Base-by-base conservation (phyloP, 176 grass and related monocot species). In the Rhynchospora pubera region DNA sequence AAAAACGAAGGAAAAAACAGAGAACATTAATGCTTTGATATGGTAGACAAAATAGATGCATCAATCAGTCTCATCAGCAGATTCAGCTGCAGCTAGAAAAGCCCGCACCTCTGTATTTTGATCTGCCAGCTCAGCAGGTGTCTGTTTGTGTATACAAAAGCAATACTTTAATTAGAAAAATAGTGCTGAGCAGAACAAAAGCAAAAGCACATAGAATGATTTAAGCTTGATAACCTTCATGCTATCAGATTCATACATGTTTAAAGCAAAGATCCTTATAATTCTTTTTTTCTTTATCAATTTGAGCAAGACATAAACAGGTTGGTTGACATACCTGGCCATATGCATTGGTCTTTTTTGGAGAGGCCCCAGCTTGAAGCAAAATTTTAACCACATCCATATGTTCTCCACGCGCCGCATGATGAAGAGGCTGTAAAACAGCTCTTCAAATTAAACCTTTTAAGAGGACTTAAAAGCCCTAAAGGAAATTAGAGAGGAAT, bases 371-470 rank as follows among this genome's bases (percentile, higher is more conserved):
- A 62, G 88, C 85, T 56, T 90, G 59, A 7, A 94, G 85, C 86
- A 98, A 88, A 53, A 98, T 80, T 78, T 89, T 86, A 13, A 94
- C 89, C 55, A 89, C 86, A n/a, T 88, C 90, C 82, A 93, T 70
- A 79, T 98, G 92, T 84, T 98, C 95, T 52, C 95, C 95, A 85
- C 92, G 89, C 1, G 95, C 92, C 15, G 95, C 95, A 85, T 98
- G 95, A 79, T 98, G 95, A 82, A 98, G 95, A 44, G 92, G 90
- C 95, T 98, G 79, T 34, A 87, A 53, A 48, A 42, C 12, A 56
- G 2, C 23, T 77, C 22, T 77, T 77, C 22, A 50, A 55, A 32
- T 55, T 55, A 77, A 23, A n/a, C n/a, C n/a, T n/a, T n/a, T 18
- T 13, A 34, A 77, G 24, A 28, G 50, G 47, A 18, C 72, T 16